Evolutionary conservation across 139 green algal species (phyloP), one percentile per base, ranked within the genome.

Genomic region (Volvox africanus): DNA sequence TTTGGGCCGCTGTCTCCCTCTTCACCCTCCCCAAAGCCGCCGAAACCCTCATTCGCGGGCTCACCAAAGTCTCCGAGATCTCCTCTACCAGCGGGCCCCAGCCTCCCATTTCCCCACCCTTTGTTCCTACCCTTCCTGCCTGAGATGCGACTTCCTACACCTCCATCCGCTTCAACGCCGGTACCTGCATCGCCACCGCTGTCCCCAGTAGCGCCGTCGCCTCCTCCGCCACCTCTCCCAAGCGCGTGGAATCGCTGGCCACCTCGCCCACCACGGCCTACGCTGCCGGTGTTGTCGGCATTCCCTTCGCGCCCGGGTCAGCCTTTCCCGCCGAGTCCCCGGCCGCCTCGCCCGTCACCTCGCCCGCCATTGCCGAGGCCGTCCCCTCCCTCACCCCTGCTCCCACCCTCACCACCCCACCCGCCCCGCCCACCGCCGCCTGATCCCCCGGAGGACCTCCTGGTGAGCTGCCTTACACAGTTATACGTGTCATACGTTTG

Each of bases 361-460:
- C 76, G 18, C 32, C 76, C 76, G 14, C 76, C 32, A 82, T 61
- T 35, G 22, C 76, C 76, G 24, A 55, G 33, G 32, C 76, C 76
- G 55, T 30, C 71, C 3, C 22, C 24, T 26, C 67, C 67, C 3
- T 28, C 67, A 28, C 11, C 67, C 22, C 22, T 6, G 22, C 22
- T 2, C 26, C 32, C 71, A 79, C 71, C 71, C 35, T 30, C 26
- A 18, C 71, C 71, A 21, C 81, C 81, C 20, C n/a, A 13, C 28
- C n/a, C 81, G 17, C 81, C 81, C 22, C 20, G 44, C 32, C 81
- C 81, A 19, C 55, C 61, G 24, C 81, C 55, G 1, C 81, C 81
- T 1, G 65, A 80, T 26, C 62, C 82, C 0, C 82, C 82, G n/a
- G 82, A 88, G 33, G 82, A 88, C 14, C 65, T 88, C 20, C 11